phyloP scores from a whole-genome alignment of 139 green algal genomes.

The Yamagishiella unicocca region DNA sequence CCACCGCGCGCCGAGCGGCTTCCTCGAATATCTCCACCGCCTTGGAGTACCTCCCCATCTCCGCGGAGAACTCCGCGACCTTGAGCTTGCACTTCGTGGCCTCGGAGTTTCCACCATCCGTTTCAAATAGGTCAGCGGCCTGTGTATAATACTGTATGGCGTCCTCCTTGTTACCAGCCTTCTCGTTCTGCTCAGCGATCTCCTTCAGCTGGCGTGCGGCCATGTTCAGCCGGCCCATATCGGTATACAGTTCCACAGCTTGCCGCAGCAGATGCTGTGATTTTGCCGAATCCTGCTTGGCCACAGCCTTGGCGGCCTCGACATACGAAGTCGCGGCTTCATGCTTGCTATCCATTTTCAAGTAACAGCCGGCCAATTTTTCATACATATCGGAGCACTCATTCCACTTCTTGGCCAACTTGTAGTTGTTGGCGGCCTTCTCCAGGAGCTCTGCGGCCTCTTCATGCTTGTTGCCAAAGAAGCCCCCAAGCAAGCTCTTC shows the following conservation, averaged over 20 bases:
- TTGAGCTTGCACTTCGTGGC: constrained; percentile 85
- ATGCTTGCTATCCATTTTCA: constrained; percentile 92
- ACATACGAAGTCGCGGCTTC: constrained; percentile 89
- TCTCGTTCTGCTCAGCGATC: constrained; percentile 90
- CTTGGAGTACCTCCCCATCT: constrained; percentile 71
- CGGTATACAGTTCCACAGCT: constrained; percentile 91
- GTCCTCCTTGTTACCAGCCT: constrained; percentile 81
- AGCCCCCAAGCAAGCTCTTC: constrained; percentile 70
- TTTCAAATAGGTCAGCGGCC: constrained; percentile 91
- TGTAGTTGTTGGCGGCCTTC: constrained; percentile 95
- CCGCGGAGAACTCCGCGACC: constrained; percentile 82
- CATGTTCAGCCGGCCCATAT: constrained; percentile 96
- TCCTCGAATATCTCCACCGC: constrained; percentile 65
- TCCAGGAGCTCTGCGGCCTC: constrained; percentile 95
- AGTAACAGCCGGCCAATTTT: constrained; percentile 84
- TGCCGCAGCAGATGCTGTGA: constrained; percentile 67
- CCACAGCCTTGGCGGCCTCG: constrained; percentile 88
- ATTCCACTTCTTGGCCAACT: constrained; percentile 90
- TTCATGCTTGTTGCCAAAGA: constrained; percentile 95
- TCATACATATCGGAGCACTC: constrained; percentile 85
- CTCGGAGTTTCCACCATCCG: constrained; percentile 83
- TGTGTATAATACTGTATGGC: constrained; percentile 84
- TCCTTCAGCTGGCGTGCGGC: constrained; percentile 90
- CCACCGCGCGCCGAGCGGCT: constrained; percentile 62
- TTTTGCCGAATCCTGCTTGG: constrained; percentile 70